These are phyloP conservation scores for Chlorophyllum brunneum DNA, from an alignment of 768 basidiomycete genomes.

Conservation along the genomic window DNA sequence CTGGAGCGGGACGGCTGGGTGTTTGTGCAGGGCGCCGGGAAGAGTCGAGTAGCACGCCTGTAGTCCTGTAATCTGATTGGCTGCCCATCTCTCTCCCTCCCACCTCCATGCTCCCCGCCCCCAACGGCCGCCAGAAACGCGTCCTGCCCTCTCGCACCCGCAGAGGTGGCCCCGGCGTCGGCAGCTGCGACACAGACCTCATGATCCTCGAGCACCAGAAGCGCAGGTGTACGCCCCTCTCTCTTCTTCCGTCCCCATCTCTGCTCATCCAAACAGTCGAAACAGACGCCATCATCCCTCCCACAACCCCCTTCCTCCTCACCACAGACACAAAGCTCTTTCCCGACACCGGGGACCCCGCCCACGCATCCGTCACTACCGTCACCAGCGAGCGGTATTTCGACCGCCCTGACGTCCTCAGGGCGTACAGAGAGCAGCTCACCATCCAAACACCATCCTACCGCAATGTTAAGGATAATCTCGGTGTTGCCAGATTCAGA, in stretches of 20 bases:
- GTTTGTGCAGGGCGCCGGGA: constrained; percentile 27
- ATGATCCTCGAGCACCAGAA: constrained; percentile 82
- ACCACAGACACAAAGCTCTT: constrained; percentile 58
- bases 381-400: constrained; percentile 71
- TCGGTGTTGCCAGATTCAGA: constrained; percentile 67
- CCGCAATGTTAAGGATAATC: constrained; percentile 34
- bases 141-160: constrained; percentile 79
- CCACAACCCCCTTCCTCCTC: constrained; percentile 60
- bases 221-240: constrained; percentile 59
- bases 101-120: constrained; percentile 2
- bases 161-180: constrained; percentile 77
- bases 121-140: constrained; percentile 58
- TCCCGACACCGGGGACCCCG: constrained; percentile 40
- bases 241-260: constrained; percentile 11
- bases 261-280: constrained; percentile 45
- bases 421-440: constrained; percentile 63
- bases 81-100: too few relatives aligned
- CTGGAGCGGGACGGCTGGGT: constrained; percentile 52
- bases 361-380: constrained; percentile 47
- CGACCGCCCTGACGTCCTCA: constrained; percentile 71
- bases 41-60: constrained; percentile 19
- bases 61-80: constrained; percentile 14
- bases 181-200: constrained; percentile 73
- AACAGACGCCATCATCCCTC: constrained; percentile 67
- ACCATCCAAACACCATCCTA: constrained; percentile 80